phyloP scores from a whole-genome alignment of 805 yeast species.

The Nakazawaea laoshanensis region DNA sequence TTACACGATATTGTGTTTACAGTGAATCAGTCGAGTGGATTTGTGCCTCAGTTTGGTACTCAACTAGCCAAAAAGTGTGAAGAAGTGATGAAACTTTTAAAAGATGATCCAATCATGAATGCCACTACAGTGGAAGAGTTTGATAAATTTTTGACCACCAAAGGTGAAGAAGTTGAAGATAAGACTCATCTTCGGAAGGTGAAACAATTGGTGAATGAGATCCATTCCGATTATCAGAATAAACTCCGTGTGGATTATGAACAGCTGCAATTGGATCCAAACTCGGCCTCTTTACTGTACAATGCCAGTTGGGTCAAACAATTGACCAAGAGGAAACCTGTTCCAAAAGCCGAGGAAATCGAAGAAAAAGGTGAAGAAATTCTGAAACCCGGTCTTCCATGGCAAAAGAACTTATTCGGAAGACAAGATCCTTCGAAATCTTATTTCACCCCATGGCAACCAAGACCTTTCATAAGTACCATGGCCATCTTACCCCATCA shows the following conservation, averaged over 20 bases:
- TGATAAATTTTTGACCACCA: conserved; percentile 39
- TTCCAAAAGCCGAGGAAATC: conserved; percentile 25
- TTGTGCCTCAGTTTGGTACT: conserved; percentile 27
- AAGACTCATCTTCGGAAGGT: conserved; percentile 20
- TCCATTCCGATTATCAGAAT: conserved; percentile 22
- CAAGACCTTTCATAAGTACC: conserved; percentile 88
- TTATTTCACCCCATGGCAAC: conserved; percentile 95
- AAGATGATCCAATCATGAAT: conserved; percentile 16
- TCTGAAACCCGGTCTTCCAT: conserved; percentile 55
- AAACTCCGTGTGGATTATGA: conserved; percentile 18
- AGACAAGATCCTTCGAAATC: conserved; percentile 69
- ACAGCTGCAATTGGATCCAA: conserved; percentile 13
- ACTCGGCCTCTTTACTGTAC: conserved; percentile 1
- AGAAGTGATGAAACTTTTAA: conserved; percentile 24
- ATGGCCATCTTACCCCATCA: conserved; percentile 90
- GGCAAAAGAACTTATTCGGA: conserved; percentile 78
- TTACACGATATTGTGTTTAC: conserved; percentile 32
- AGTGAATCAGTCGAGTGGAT: conserved; percentile 16
- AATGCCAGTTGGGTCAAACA: conserved; percentile 39
- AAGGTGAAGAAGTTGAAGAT: conserved; percentile 32
- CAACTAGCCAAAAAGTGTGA: conserved; percentile 22
- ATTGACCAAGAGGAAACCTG: conserved; percentile 31
- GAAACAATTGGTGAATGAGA: conserved; percentile 24
- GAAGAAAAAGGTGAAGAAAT: conserved; percentile 26
- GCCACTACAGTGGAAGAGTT: conserved; percentile 12